Percentiles rank a stretch among this genome's conserved stretches.
Conservation (phyloP, 2,329 filamentous ascomycete species). For the Curvularia verruculosa region DNA sequence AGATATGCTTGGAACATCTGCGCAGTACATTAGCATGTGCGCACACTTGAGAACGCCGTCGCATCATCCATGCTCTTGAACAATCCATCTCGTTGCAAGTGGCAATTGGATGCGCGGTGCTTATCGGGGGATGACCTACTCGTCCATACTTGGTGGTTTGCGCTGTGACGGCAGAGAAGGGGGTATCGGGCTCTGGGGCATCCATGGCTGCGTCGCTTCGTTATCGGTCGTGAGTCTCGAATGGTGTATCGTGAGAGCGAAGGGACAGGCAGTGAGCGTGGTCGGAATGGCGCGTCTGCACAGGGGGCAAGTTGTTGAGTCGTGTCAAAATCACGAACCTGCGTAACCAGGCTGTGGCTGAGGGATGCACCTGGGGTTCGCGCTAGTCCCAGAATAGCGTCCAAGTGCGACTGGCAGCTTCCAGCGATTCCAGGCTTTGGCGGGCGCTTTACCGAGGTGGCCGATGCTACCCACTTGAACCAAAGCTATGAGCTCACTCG, state of each 20-base stretch:
- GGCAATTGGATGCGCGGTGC: conserved; percentile 17
- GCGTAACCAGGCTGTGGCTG: conserved; percentile 36
- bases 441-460: conserved; percentile 34
- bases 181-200: conserved; percentile 85
- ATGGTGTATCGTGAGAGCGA: not conserved
- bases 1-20: conserved; percentile 94
- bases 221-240: conserved; percentile 1
- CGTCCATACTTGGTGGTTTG: conserved; percentile 78
- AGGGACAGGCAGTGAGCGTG: conserved; percentile 6
- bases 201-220: conserved; percentile 66
- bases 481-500: conserved; percentile 7
- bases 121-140: conserved; percentile 57
- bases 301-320: conserved; percentile 30
- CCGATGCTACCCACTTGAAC: conserved; percentile 32
- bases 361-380: conserved; percentile 4
- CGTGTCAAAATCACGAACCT: conserved; percentile 35
- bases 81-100: not conserved
- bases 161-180: conserved; percentile 86
- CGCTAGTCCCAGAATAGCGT: conserved; percentile 9
- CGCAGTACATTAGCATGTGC: conserved; percentile 22
- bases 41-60: not conserved
- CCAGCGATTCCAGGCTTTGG: conserved; percentile 11
- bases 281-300: conserved; percentile 7
- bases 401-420: conserved; percentile 1
- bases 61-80: not conserved